These are phyloP conservation scores for Chaetomiaceae sp. DNA, from an alignment of 2,329 filamentous ascomycete genomes.

Conservation along the genomic window DNA sequence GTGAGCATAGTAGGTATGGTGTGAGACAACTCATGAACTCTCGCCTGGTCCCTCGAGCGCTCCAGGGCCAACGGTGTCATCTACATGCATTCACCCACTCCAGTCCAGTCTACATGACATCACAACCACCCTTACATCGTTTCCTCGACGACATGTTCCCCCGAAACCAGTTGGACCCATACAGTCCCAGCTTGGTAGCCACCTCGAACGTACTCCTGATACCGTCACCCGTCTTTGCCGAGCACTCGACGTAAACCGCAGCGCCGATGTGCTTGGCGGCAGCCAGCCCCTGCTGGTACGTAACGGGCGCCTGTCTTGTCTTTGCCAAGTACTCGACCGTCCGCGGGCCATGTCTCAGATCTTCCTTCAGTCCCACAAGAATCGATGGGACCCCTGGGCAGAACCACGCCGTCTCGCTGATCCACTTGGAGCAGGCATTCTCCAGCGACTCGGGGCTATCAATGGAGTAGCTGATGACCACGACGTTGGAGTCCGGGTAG, in stretches of 20 bases:
- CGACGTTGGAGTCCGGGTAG: constrained; percentile 98
- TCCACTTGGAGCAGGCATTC: constrained; percentile 53
- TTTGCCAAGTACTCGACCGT: constrained; percentile 98
- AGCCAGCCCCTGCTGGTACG: constrained; percentile 70
- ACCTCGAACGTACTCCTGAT: constrained; percentile 51
- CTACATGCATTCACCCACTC: too few species aligned
- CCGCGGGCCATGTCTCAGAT: constrained; percentile 95
- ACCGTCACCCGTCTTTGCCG: constrained; percentile 97
- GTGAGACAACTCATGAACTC: too few species aligned
- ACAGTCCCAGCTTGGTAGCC: too few species aligned
- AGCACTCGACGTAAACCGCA: constrained; percentile 99
- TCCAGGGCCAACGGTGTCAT: too few species aligned
- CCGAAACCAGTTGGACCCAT: too few species aligned
- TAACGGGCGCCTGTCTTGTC: constrained; percentile 98
- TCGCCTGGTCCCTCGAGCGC: too few species aligned
- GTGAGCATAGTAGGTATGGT: too few species aligned
- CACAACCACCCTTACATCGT: too few species aligned
- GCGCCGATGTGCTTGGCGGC: constrained; percentile 89
- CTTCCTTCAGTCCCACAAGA: constrained; percentile 98
- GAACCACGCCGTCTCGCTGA: constrained; percentile 86
- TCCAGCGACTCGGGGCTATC: constrained; percentile 98
- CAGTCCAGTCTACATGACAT: too few species aligned
- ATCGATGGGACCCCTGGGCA: constrained; percentile 98
- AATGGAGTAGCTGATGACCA: constrained; percentile 97
- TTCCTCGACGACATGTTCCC: too few species aligned